Evolutionary conservation across 345 rosid genomes (phyloP).

Genomic region (Excoecaria agallocha): DNA sequence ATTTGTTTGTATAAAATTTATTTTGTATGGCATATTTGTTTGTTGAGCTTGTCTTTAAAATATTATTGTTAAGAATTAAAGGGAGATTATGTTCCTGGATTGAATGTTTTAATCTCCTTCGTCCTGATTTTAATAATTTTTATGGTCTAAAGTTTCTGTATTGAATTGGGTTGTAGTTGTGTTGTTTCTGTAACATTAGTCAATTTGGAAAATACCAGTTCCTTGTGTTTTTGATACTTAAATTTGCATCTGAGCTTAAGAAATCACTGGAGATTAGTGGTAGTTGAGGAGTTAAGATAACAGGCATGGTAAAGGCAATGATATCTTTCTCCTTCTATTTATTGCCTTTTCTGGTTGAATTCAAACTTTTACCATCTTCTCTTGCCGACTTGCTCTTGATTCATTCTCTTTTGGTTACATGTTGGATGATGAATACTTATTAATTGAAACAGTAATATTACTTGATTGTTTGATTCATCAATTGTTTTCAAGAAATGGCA

Average conservation of each 20-base stretch:
- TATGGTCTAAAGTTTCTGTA: neutral
- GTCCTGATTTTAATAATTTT: neutral
- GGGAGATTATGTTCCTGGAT: conserved; percentile 98
- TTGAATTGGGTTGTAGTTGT: neutral
- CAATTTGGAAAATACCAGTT: neutral
- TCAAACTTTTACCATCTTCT: neutral
- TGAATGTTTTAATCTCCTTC: conserved; percentile 51
- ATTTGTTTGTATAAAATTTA: no score
- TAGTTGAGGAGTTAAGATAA: neutral
- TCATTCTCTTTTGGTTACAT: neutral
- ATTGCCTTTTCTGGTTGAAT: neutral
- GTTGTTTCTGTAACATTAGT: neutral
- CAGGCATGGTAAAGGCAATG: neutral
- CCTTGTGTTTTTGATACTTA: neutral
- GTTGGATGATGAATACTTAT: neutral
- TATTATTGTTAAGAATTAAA: no score
- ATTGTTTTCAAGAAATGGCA: no score
- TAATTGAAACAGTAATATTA: neutral
- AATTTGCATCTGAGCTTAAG: neutral
- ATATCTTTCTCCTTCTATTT: neutral
- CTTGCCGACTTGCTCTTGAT: neutral
- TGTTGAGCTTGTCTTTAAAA: no score
- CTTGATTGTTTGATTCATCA: neutral
- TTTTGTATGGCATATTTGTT: no score
- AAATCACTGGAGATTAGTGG: neutral